phyloP scores from a whole-genome alignment of 2,329 filamentous ascomycete species.

The Diaporthe eres region DNA sequence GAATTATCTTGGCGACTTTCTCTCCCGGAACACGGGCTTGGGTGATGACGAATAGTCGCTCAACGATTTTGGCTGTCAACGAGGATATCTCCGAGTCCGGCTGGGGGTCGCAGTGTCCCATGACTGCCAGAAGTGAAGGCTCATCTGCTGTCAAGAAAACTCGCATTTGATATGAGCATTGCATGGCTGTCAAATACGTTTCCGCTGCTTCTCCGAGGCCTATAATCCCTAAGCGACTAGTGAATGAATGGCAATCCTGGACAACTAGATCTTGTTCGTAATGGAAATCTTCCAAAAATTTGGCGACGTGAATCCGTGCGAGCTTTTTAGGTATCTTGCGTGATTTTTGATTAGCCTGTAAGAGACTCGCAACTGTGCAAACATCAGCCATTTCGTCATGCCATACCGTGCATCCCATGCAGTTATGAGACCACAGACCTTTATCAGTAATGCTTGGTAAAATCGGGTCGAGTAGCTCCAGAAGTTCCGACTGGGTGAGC shows the following conservation, averaged over 20 bases:
- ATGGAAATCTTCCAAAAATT: neutral
- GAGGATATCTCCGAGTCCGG: neutral
- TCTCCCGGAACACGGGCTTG: neutral
- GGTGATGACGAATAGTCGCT: neutral
- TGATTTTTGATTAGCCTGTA: neutral
- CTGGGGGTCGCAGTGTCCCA: neutral
- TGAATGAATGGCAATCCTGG: neutral
- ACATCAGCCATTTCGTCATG: neutral
- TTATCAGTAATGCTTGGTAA: neutral
- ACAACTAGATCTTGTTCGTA: neutral
- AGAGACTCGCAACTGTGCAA: neutral
- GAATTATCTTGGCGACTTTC: neutral
- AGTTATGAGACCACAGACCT: neutral
- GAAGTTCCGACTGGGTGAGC: neutral
- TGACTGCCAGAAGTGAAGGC: neutral
- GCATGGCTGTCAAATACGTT: neutral
- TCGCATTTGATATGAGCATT: neutral
- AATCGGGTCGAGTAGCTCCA: neutral
- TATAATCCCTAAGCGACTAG: neutral
- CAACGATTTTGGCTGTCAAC: neutral
- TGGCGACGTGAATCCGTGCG: neutral
- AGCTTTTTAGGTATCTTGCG: neutral
- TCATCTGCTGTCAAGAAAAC: neutral
- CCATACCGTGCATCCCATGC: rapidly evolving
- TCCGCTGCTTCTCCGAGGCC: neutral